Conservation (phyloP, 768 basidiomycete species). For the Leucocoprinus birnbaumii region DNA sequence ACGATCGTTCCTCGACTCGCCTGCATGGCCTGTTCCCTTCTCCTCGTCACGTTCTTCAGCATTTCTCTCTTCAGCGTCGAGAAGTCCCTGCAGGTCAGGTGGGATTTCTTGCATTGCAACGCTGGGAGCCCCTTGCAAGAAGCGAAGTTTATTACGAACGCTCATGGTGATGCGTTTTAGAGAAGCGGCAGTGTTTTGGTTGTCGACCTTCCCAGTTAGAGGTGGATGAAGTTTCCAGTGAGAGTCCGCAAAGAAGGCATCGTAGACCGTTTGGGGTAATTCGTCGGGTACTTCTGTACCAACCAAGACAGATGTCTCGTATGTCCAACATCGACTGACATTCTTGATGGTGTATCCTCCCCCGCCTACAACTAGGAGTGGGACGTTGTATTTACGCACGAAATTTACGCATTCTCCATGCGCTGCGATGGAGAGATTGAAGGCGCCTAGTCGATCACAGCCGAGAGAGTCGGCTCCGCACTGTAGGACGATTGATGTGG, state of each 20-base stretch:
- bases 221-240: slow-evolving; percentile 94
- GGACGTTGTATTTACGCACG: slow-evolving; percentile 89
- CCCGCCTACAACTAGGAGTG: slow-evolving; percentile 88
- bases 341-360: slow-evolving; percentile 98
- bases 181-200: slow-evolving; percentile 81
- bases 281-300: slow-evolving; percentile 81
- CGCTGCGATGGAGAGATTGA: slow-evolving; percentile 96
- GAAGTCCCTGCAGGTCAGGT: slow-evolving; percentile 78
- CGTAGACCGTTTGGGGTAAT: slow-evolving; percentile 87
- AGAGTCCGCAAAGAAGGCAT: slow-evolving; percentile 89
- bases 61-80: slow-evolving; percentile 69
- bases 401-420: slow-evolving; percentile 99
- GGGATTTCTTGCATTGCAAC: slow-evolving; percentile 97
- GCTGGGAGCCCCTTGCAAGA: slow-evolving; percentile 94
- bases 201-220: slow-evolving; percentile 87
- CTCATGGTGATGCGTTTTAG: slow-evolving; percentile 86
- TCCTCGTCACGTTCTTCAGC: slow-evolving; percentile 74
- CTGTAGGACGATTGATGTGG: slow-evolving; percentile 89
- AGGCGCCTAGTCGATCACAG: slow-evolving; percentile 92
- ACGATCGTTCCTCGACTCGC: slow-evolving; percentile 53
- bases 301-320: slow-evolving; percentile 93
- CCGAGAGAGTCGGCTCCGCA: slow-evolving; percentile 97
- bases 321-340: slow-evolving; percentile 98
- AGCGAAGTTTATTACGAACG: slow-evolving; percentile 85
- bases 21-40: slow-evolving; percentile 48